Base-by-base conservation (phyloP, 495 filamentous ascomycete genomes). In the Lasiosphaeris hirsuta region DNA sequence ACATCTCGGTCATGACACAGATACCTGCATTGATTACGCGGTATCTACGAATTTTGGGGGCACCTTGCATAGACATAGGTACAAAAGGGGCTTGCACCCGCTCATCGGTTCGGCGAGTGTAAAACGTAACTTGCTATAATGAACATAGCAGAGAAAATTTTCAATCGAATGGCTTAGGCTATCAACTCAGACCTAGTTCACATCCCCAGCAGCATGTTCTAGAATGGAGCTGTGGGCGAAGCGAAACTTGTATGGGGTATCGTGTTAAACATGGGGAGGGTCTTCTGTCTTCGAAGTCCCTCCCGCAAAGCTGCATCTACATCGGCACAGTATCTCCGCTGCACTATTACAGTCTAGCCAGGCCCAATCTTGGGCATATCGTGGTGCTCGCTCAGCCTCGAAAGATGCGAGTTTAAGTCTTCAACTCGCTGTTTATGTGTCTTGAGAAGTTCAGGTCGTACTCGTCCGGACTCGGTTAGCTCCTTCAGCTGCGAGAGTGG, bases 361-460 rank as follows among this genome's bases (percentile, higher is more conserved):
- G 87, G 87, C 60, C 87, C 87, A 58, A 90, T 90, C 75, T 87
- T 89, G 55, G 87, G 88, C 93, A 98, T 98, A 68, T 98, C 94
- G 68, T 98, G 94, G 72, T 98, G 94, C 73, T 98, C 94, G 73
- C 90, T 96, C 67, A 98, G 73, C 58, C 86, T 86, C 58, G 88
- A 92, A 41, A 98, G 76, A 68, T 96, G 96, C 66, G 90, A 89
- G 70, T 98, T 98, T 59, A 97, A 77, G 70, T 96, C 92, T 71
- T 98, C 92, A 42, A 98, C 94, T 1, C 89, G 86, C 78, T 98
- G 87, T 71, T 97, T 98, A 67, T 98, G 94, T 40, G 92, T 95
- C 81, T 97, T 98, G 63, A 89, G 78, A 19, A 91, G 89, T 63
- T 92, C 90, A 19, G 76, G 75, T 17, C 75, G 68, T 11, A 70